Percentiles rank a stretch among this genome's conserved stretches.
These are phyloP conservation scores for Punica granatum DNA, from an alignment of 345 rosid genomes.

Conservation along the genomic window DNA sequence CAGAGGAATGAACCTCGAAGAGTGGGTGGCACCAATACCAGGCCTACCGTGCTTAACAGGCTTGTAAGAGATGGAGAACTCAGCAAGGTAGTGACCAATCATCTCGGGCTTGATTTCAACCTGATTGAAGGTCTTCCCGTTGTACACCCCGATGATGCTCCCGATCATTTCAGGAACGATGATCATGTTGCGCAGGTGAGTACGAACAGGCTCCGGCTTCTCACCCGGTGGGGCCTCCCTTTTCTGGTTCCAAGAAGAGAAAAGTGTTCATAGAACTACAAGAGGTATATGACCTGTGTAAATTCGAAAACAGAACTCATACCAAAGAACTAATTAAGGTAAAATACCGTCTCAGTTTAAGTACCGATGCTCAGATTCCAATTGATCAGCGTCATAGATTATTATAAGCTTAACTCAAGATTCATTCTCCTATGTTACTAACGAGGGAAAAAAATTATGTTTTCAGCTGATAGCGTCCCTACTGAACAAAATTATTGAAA, in stretches of 20 bases:
- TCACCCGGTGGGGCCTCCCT: constrained; percentile 46
- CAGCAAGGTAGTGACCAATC: constrained; percentile 63
- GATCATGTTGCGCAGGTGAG: constrained; percentile 87
- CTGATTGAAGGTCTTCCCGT: constrained; percentile 91
- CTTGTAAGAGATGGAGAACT: background rate
- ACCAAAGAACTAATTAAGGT: no score
- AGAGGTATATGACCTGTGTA: no score
- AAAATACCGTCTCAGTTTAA: no score
- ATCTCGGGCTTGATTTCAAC: constrained; percentile 96
- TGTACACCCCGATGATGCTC: constrained; percentile 87
- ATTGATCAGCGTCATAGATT: no score
- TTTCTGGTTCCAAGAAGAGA: background rate
- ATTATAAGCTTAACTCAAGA: no score
- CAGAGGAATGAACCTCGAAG: constrained; percentile 2
- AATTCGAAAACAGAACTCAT: no score
- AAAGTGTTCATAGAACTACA: no score
- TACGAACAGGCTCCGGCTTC: constrained; percentile 91
- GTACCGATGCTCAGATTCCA: no score
- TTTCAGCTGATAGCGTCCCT: no score
- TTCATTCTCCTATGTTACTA: no score
- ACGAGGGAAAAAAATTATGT: no score
- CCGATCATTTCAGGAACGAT: constrained; percentile 98
- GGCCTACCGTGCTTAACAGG: background rate
- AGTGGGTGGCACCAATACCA: background rate
- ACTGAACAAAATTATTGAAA: no score